A percentile compares a stretch with the other conserved stretches of the same genome.
These are phyloP conservation scores for Pyracantha coccinea DNA, from an alignment of 331 rosid genomes.

Conservation along the genomic window DNA sequence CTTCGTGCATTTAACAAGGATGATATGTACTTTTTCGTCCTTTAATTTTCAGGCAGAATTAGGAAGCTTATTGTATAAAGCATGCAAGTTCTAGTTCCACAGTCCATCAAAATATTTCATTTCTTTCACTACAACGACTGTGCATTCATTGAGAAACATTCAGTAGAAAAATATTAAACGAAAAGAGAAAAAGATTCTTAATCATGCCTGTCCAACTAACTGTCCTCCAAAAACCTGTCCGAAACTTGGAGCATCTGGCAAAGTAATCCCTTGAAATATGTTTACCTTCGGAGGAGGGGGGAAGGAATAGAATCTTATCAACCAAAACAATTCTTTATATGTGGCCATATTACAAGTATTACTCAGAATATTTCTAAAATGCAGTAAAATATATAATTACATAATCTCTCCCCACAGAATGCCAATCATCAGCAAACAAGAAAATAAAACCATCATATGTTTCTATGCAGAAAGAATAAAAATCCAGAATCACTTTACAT, in stretches of 20 bases:
- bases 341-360: background rate
- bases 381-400: background rate
- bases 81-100: background rate
- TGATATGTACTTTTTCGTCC: background rate
- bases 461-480: background rate
- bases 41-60: background rate
- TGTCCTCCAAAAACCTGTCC: constrained; percentile 98
- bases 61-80: background rate
- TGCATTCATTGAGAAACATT: background rate
- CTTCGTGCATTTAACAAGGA: background rate
- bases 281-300: constrained; percentile 40
- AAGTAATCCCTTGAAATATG: constrained; percentile 73
- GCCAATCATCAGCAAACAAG: background rate
- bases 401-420: background rate
- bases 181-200: constrained; percentile 15
- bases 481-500: background rate
- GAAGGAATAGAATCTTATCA: background rate
- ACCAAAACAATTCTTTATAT: background rate
- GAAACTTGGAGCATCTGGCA: constrained; percentile 70
- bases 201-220: constrained; percentile 84
- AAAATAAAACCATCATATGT: background rate
- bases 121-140: background rate
- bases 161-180: background rate
- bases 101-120: background rate
- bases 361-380: background rate